Percentiles rank a stretch among this genome's conserved stretches.
phyloP scores from a whole-genome alignment of 2,329 filamentous ascomycete species.

The Raffaelea ambrosiae region DNA sequence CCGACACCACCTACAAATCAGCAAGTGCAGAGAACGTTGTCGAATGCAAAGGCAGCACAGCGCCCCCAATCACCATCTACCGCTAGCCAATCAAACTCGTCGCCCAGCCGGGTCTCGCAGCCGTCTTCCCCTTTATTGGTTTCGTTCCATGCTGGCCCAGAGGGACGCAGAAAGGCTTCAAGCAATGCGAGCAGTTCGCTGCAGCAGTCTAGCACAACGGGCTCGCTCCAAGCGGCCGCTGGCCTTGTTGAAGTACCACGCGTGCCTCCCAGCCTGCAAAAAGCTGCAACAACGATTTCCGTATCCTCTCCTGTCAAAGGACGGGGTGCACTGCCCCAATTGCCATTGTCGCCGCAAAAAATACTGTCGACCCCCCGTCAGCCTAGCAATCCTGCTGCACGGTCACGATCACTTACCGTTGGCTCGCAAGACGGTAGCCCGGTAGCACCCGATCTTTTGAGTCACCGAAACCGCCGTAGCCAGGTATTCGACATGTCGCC shows the following conservation, averaged over 20 bases:
- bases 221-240: conserved; percentile 57
- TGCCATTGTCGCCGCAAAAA: conserved; percentile 57
- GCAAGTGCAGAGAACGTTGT: conserved; percentile 72
- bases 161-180: conserved; percentile 79
- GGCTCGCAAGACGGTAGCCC: conserved; percentile 89
- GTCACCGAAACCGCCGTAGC: conserved; percentile 83
- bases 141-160: conserved; percentile 81
- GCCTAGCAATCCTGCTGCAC: conserved; percentile 50
- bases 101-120: conserved; percentile 71
- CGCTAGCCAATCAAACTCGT: conserved; percentile 71
- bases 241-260: conserved; percentile 66
- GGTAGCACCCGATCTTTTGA: conserved; percentile 57
- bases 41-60: conserved; percentile 68
- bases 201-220: conserved; percentile 55
- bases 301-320: conserved; percentile 44
- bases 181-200: conserved; percentile 80
- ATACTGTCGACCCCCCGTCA: conserved; percentile 51
- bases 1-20: conserved; percentile 38
- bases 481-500: conserved; percentile 95
- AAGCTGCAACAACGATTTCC: conserved; percentile 46
- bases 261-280: conserved; percentile 49
- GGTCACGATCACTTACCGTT: conserved; percentile 82
- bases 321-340: conserved; percentile 38
- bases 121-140: conserved; percentile 89
- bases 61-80: conserved; percentile 82